Evolutionary conservation across 331 rosid genomes (phyloP).

Genomic region (Malus hybrid): DNA sequence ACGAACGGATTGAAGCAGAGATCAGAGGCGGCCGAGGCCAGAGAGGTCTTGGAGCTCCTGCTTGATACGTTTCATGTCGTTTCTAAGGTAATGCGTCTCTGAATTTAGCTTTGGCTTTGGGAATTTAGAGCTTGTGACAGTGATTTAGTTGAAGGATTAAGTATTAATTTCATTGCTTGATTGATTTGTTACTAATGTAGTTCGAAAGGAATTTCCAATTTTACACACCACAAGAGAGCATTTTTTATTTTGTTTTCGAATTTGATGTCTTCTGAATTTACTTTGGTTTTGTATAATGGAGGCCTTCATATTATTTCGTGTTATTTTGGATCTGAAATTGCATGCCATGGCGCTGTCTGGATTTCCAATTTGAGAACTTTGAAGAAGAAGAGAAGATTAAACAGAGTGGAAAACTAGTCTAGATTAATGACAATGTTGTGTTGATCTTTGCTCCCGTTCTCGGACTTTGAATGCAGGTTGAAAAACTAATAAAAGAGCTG

Average conservation of each 20-base stretch:
- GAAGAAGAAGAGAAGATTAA: not conserved
- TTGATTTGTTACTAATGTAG: not conserved
- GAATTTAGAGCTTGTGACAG: not conserved
- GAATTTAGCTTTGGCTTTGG: not conserved
- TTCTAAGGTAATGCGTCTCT: conserved; percentile 53
- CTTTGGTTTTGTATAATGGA: too few species aligned
- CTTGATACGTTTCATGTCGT: conserved; percentile 90
- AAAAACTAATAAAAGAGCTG: conserved; percentile 87
- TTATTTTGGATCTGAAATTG: not conserved
- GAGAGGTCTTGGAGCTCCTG: conserved; percentile 83
- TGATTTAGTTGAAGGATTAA: not conserved
- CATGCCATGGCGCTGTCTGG: not conserved
- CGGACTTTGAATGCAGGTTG: conserved; percentile 54
- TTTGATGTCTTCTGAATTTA: too few species aligned
- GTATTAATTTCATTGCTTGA: not conserved
- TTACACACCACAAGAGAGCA: too few species aligned
- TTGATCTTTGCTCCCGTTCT: not conserved
- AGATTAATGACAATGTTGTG: not conserved
- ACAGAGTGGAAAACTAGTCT: not conserved
- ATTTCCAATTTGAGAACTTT: not conserved
- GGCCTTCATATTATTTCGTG: not conserved
- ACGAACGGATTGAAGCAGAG: conserved; percentile 73
- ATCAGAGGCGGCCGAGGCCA: conserved; percentile 76
- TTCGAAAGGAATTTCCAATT: too few species aligned
- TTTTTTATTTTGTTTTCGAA: too few species aligned